These are phyloP conservation scores for Penicillium sp. DNA, from an alignment of 2,329 filamentous ascomycete species.

Conservation along the genomic window DNA sequence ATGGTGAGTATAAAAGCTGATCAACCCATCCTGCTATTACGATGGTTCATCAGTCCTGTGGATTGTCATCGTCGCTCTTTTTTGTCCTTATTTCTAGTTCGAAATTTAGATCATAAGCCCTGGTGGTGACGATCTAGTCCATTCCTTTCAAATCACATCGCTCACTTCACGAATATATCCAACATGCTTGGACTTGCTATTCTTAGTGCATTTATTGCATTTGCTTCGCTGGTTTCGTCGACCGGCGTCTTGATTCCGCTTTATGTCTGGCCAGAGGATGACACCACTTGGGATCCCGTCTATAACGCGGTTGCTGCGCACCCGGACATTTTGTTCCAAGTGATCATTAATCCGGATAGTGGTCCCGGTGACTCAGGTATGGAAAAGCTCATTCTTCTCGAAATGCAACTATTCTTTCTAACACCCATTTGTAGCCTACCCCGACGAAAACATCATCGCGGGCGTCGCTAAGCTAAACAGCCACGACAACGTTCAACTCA, in stretches of 20 bases:
- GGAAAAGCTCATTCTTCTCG: not conserved
- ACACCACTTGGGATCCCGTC: conserved; percentile 27
- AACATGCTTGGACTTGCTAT: conserved; percentile 13
- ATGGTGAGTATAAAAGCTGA: not conserved
- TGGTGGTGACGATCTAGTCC: conserved; percentile 14
- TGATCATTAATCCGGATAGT: conserved; percentile 36
- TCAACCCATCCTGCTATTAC: not conserved
- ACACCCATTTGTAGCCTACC: conserved; percentile 18
- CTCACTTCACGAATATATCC: not conserved
- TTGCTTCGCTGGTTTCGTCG: conserved; percentile 17
- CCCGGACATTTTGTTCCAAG: conserved; percentile 30
- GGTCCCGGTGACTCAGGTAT: conserved; percentile 37
- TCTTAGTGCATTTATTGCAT: conserved; percentile 9
- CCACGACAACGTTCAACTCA: conserved; percentile 41
- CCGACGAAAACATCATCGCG: conserved; percentile 39
- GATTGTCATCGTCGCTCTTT: conserved; percentile 10
- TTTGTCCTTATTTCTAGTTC: not conserved
- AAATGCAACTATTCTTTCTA: not conserved
- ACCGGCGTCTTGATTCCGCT: conserved; percentile 28
- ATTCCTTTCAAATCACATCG: conserved; percentile 8
- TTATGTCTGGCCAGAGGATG: conserved; percentile 29
- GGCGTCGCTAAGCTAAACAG: conserved; percentile 42
- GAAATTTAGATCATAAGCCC: conserved; percentile 9
- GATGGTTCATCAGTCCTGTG: not conserved
- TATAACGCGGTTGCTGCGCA: conserved; percentile 27